A percentile compares a stretch with the other conserved stretches of the same genome.
Evolutionary conservation across 2,329 filamentous ascomycete genomes (phyloP).

Genomic region (Calonectria leucothoes): DNA sequence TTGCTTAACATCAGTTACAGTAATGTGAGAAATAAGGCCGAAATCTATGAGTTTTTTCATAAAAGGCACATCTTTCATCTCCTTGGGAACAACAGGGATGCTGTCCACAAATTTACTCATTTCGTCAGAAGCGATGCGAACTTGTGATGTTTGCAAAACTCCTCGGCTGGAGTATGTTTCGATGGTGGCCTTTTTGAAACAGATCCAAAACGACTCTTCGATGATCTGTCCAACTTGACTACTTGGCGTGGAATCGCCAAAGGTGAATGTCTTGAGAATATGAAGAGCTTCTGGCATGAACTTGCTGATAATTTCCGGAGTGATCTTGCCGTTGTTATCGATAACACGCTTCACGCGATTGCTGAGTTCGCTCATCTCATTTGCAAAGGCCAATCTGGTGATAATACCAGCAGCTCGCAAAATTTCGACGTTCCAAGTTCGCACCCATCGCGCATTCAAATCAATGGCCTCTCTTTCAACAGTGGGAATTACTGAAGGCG

Average conservation of each 20-base stretch:
- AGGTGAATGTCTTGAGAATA: conserved; percentile 87
- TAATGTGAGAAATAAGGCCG: conserved; percentile 88
- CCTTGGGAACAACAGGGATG: conserved; percentile 86
- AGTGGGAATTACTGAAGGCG: conserved; percentile 95
- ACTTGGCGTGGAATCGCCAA: conserved; percentile 90
- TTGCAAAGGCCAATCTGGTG: conserved; percentile 85
- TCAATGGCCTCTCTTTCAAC: conserved; percentile 98
- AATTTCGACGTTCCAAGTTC: conserved; percentile 96
- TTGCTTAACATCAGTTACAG: conserved; percentile 84
- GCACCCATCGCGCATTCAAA: conserved; percentile 93
- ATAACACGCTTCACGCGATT: conserved; percentile 64
- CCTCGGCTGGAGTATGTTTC: conserved; percentile 91
- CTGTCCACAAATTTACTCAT: conserved; percentile 82
- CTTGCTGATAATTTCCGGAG: conserved; percentile 71
- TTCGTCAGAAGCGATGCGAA: conserved; percentile 79
- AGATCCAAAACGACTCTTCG: conserved; percentile 96
- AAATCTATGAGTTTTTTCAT: conserved; percentile 85
- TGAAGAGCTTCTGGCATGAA: conserved; percentile 85
- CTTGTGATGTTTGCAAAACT: conserved; percentile 84
- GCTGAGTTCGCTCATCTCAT: conserved; percentile 85
- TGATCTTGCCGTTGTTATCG: conserved; percentile 63
- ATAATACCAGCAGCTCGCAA: conserved; percentile 91
- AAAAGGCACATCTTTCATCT: conserved; percentile 79
- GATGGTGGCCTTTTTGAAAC: conserved; percentile 83
- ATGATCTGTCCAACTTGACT: conserved; percentile 85